A percentile compares a stretch with the other conserved stretches of the same genome.
phyloP scores from a whole-genome alignment of 179 eudicot species.

The Nepenthes alata region DNA sequence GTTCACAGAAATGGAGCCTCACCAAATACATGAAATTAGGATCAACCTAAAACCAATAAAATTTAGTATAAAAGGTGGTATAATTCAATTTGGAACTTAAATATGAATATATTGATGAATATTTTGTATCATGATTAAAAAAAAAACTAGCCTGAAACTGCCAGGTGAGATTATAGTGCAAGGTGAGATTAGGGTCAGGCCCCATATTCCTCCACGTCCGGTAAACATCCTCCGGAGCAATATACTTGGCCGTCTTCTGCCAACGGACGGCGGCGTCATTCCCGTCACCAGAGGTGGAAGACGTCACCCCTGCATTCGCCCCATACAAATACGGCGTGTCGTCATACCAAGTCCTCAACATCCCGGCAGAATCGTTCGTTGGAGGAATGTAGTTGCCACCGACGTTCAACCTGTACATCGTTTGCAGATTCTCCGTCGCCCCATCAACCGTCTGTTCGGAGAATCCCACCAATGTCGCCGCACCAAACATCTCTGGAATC shows the following conservation, averaged over 20 bases:
- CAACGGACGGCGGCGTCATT: slow-evolving; percentile 25
- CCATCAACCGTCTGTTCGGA: slow-evolving; percentile 22
- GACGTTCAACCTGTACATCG: slow-evolving; percentile 52
- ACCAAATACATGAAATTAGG: slow-evolving; percentile 48
- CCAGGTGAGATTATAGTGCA: slow-evolving; percentile 65
- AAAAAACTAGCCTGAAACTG: slow-evolving; percentile 20
- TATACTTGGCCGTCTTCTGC: slow-evolving; percentile 19
- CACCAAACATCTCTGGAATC: slow-evolving; percentile 30
- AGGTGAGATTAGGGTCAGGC: slow-evolving; percentile 43
- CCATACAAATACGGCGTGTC: slow-evolving; percentile 61
- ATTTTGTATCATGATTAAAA: background rate
- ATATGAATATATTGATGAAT: too few relatives aligned
- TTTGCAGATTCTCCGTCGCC: slow-evolving; percentile 25
- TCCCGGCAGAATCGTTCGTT: slow-evolving; percentile 44
- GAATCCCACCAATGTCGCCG: slow-evolving; percentile 39
- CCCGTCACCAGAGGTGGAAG: slow-evolving; percentile 12
- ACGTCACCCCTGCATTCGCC: slow-evolving; percentile 38
- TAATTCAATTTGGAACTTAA: too few relatives aligned
- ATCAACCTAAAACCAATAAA: slow-evolving; percentile 25
- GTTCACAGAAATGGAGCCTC: slow-evolving; percentile 74
- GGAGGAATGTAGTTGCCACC: slow-evolving; percentile 71
- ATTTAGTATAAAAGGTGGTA: too few relatives aligned
- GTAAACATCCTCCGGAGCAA: slow-evolving; percentile 67
- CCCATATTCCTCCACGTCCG: slow-evolving; percentile 62
- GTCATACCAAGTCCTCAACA: slow-evolving; percentile 75